These are phyloP conservation scores for Yarrowia osloensis DNA, from an alignment of 805 yeast genomes.

Conservation along the genomic window DNA sequence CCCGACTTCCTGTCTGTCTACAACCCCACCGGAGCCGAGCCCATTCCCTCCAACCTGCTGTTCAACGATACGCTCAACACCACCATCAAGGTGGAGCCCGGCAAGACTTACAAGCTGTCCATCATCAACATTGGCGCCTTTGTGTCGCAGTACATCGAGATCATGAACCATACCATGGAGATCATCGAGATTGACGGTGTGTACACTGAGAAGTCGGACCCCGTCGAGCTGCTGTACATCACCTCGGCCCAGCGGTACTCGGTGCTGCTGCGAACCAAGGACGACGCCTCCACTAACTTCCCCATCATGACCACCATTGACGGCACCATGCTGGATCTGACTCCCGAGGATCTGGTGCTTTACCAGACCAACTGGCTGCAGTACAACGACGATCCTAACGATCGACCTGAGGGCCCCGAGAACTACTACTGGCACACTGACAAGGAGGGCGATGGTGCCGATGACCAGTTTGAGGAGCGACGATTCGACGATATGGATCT, in stretches of 20 bases:
- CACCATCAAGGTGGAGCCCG: conserved; percentile 65
- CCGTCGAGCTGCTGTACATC: conserved; percentile 70
- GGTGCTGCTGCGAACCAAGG: conserved; percentile 72
- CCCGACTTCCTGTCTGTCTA: conserved; percentile 62
- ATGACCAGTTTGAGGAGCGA: conserved; percentile 47
- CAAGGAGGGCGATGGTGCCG: conserved; percentile 43
- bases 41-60: conserved; percentile 80
- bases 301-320: conserved; percentile 85
- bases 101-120: conserved; percentile 79
- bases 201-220: conserved; percentile 66
- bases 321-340: conserved; percentile 74
- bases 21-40: conserved; percentile 99
- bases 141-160: conserved; percentile 82
- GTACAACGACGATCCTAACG: conserved; percentile 58
- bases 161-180: conserved; percentile 84
- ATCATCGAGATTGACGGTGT: conserved; percentile 93
- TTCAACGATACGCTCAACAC: conserved; percentile 73
- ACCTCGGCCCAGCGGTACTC: conserved; percentile 93
- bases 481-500: conserved; percentile 78
- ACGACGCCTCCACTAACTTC: conserved; percentile 60
- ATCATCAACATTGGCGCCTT: conserved; percentile 87
- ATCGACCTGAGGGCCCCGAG: conserved; percentile 49
- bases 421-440: conserved; percentile 38
- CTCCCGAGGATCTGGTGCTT: conserved; percentile 63
- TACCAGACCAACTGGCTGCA: conserved; percentile 76